These are phyloP conservation scores for Kuraishia ogatae DNA, from an alignment of 805 yeast species.

Conservation along the genomic window DNA sequence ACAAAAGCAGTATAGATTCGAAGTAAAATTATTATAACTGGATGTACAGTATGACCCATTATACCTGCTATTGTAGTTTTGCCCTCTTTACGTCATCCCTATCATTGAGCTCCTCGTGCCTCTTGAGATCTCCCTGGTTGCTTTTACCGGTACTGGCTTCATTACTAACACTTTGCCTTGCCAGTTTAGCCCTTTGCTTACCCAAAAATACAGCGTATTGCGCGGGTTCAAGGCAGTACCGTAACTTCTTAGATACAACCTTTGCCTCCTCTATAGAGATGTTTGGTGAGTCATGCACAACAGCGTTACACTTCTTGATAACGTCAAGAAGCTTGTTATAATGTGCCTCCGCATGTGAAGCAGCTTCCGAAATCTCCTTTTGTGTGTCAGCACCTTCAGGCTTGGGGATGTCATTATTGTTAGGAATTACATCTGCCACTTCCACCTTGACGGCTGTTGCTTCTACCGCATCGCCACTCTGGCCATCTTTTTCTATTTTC, in stretches of 20 bases:
- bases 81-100: constrained; percentile 12
- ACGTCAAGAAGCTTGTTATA: constrained; percentile 36
- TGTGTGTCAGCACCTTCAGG: constrained; percentile 1
- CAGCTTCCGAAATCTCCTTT: constrained; percentile 1
- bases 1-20: background rate
- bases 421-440: constrained; percentile 2
- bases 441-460: constrained; percentile 8
- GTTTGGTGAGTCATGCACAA: constrained; percentile 31
- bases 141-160: constrained; percentile 6
- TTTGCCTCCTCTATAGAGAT: constrained; percentile 57
- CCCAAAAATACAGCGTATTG: constrained; percentile 17
- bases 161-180: constrained; percentile 5
- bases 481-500: background rate
- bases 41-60: too few species aligned
- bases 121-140: constrained; percentile 1
- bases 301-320: constrained; percentile 38
- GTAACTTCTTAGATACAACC: constrained; percentile 53
- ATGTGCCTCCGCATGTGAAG: constrained; percentile 16
- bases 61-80: constrained; percentile 9
- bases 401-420: background rate
- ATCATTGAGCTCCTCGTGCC: background rate
- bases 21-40: too few species aligned
- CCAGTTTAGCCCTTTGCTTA: constrained; percentile 5
- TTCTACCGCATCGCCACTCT: constrained; percentile 2
- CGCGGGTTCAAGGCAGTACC: constrained; percentile 52